Evolutionary conservation across 768 basidiomycete species (phyloP), one percentile per base, ranked within the genome.

Genomic region (Mycena vitilis): DNA sequence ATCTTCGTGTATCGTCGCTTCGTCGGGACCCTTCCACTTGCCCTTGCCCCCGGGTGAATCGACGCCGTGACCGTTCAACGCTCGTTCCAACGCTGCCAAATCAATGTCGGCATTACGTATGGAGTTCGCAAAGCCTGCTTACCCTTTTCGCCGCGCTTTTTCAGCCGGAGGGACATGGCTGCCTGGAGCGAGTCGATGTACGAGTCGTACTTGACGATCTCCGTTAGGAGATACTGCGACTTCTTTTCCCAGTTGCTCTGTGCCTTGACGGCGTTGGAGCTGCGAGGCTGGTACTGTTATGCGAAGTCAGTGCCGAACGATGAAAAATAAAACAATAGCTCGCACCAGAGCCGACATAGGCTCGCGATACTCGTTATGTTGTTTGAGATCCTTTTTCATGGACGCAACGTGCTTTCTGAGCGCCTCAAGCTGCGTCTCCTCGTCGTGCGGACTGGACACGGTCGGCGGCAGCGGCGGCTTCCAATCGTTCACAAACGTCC

Each of bases 171-270:
- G 11, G 84, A 82, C 91, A 96, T 96, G 44, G 93, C 96, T 5
- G 83, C 80, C 76, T 91, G 88, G 37, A 99, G 85, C 8, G 95
- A 94, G 71, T 97, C 95, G 63, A 97, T 91, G 78, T 99, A 99
- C 18, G 93, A 93, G 60, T 95, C 91, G 79, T 98, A 99, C 78
- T 99, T 99, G 76, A 95, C 94, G 48, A 95, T 94, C 81, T 99
- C 97, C 11, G 92, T 88, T 60, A 96, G 85, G 54, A 99, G 82
- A 77, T 94, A 94, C 75, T 94, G 91, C 4, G 94, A 95, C 77
- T 93, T 96, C 77, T 89, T 92, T 81, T 94, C 93, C 95, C 96
- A 99, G 76, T 99, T 99, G 68, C 87, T 86, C 73, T 88, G 85
- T 0, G 98, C 91, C 79, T 91, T 98, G 72, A 83, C 74, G 0